Base-by-base conservation (phyloP, 352 stramenopile species). In the Phytophthora fragariae region DNA sequence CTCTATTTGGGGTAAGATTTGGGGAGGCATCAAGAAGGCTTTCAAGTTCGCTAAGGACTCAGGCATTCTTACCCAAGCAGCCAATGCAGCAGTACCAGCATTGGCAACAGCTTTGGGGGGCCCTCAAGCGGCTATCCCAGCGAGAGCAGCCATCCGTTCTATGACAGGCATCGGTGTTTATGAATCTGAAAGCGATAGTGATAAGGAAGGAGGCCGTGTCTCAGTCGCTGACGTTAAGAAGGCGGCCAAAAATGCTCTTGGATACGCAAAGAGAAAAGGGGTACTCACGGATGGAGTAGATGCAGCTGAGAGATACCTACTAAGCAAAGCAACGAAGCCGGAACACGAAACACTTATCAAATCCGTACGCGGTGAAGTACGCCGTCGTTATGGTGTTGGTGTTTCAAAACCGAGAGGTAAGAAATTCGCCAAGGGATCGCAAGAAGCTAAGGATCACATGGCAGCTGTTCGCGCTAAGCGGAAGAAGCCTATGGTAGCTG, bases 21-120 rank as follows among this genome's bases (percentile, higher is more conserved):
- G n/a, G n/a, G n/a, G n/a, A n/a, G n/a, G n/a, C n/a, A 47, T 47
- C 10, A 47, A 47, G 39, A 39, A 54, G 54, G 21, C 57, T 62
- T n/a, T n/a, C 6, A n/a, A 47, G n/a, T n/a, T n/a, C n/a, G n/a
- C n/a, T n/a, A n/a, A n/a, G n/a, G n/a, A n/a, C n/a, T n/a, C n/a
- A n/a, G n/a, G n/a, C n/a, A n/a, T n/a, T n/a, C n/a, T n/a, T n/a
- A n/a, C n/a, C n/a, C n/a, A n/a, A n/a, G n/a, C n/a, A n/a, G n/a
- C n/a, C n/a, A n/a, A n/a, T n/a, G n/a, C n/a, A n/a, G n/a, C n/a
- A n/a, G n/a, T n/a, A n/a, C n/a, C n/a, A n/a, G n/a, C n/a, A n/a
- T n/a, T n/a, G n/a, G 41, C 41, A 14, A 8, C 41, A 21, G 14
- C 39, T 1, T 47, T 47, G n/a, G 39, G 39, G 10, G 39, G 6